Percentiles rank a stretch among this genome's conserved stretches.
phyloP scores from a whole-genome alignment of 768 basidiomycete genomes.

The Fomitopsis serialis region DNA sequence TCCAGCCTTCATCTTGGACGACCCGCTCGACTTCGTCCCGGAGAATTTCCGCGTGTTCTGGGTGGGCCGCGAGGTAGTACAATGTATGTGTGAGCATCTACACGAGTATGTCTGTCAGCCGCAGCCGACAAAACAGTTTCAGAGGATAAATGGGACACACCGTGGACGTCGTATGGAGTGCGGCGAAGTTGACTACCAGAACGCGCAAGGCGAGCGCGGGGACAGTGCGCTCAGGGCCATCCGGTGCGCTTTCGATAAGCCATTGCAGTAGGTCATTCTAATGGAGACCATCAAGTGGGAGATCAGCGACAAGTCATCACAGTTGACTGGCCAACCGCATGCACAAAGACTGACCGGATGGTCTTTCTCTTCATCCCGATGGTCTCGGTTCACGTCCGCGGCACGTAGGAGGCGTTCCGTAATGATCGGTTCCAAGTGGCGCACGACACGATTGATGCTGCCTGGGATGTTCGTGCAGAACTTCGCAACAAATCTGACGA shows the following conservation, averaged over 20 bases:
- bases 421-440: conserved; percentile 27
- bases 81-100: conserved; percentile 20
- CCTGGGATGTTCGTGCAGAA: conserved; percentile 7
- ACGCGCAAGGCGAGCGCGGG: conserved; percentile 20
- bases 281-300: not conserved
- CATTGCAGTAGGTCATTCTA: conserved; percentile 30
- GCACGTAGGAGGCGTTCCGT: conserved; percentile 29
- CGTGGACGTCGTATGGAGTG: conserved; percentile 26
- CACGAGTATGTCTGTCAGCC: conserved; percentile 25
- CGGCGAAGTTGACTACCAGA: conserved; percentile 26
- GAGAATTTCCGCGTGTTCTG: conserved; percentile 28
- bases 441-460: conserved; percentile 10
- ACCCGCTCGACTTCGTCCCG: conserved; percentile 39
- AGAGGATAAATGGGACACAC: conserved; percentile 9
- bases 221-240: conserved; percentile 10
- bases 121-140: too few species aligned
- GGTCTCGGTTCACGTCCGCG: conserved; percentile 9
- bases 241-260: conserved; percentile 23
- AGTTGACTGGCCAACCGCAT: too few species aligned
- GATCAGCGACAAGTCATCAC: too few species aligned
- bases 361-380: conserved; percentile 20
- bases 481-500: conserved; percentile 13
- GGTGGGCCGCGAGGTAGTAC: conserved; percentile 29
- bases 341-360: conserved; percentile 31
- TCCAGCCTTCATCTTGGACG: conserved; percentile 23